Conservation (phyloP, 768 basidiomycete species). For the Leccinum subtestaceum region DNA sequence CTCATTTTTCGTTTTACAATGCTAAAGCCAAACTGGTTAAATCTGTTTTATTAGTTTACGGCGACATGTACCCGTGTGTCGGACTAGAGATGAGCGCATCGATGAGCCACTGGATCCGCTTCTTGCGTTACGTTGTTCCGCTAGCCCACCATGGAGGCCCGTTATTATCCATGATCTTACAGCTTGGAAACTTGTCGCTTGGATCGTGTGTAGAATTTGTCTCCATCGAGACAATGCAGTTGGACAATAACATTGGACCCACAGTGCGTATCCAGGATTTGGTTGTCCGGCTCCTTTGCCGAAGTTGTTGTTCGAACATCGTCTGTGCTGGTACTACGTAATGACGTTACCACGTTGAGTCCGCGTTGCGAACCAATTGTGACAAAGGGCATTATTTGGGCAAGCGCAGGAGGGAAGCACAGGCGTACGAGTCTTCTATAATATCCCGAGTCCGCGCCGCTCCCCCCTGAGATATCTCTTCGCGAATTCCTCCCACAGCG, state of each 20-base stretch:
- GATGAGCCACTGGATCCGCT: slow-evolving; percentile 7
- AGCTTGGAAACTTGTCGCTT: slow-evolving; percentile 6
- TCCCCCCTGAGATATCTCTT: slow-evolving; percentile 18
- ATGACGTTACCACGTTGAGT: slow-evolving; percentile 26
- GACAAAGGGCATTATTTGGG: neutral
- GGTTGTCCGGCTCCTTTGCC: slow-evolving; percentile 13
- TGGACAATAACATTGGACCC: slow-evolving; percentile 9
- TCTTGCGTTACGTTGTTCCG: slow-evolving; percentile 20
- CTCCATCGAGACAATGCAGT: slow-evolving; percentile 5
- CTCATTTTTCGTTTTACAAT: slow-evolving; percentile 3
- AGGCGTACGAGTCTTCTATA: slow-evolving; percentile 7
- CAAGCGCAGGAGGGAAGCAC: neutral
- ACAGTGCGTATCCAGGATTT: slow-evolving; percentile 15
- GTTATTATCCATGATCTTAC: slow-evolving; percentile 24
- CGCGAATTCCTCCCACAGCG: slow-evolving; percentile 16
- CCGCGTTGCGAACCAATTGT: slow-evolving; percentile 8
- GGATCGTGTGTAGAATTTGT: slow-evolving; percentile 2
- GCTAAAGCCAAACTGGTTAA: neutral
- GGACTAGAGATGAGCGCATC: neutral
- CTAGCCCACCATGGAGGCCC: slow-evolving; percentile 14
- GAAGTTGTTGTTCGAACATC: slow-evolving; percentile 7
- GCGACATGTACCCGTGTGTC: neutral
- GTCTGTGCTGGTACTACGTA: slow-evolving; percentile 21
- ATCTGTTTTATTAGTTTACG: neutral
- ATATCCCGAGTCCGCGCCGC: slow-evolving; percentile 14